Evolutionary conservation across 2,329 filamentous ascomycete species (phyloP).

Genomic region (Hymenoscyphus repandus): DNA sequence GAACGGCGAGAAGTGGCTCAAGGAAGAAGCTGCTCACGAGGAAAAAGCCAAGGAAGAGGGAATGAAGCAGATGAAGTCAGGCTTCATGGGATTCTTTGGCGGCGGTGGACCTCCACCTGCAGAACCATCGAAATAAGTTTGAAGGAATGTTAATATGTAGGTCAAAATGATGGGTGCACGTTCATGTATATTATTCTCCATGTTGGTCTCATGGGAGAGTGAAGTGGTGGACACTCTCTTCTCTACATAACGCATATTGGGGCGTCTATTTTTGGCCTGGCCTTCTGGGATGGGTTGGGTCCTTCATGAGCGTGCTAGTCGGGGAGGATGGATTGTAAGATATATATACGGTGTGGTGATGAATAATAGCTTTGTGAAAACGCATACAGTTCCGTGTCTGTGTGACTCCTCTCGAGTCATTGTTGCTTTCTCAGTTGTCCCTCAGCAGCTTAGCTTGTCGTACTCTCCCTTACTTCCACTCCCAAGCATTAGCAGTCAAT

Average conservation of each 20-base stretch:
- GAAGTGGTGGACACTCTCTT: not conserved
- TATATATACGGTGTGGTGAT: not conserved
- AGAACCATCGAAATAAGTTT: not conserved
- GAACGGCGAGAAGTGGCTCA: conserved; percentile 92
- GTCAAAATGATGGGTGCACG: not conserved
- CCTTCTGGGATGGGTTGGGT: not conserved
- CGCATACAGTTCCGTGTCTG: not conserved
- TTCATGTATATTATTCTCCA: conserved; percentile 2
- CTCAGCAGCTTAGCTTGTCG: no score
- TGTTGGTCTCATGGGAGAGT: not conserved
- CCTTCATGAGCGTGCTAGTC: not conserved
- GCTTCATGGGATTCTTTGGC: conserved; percentile 56
- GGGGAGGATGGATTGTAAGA: not conserved
- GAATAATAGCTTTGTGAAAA: not conserved
- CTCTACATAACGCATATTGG: not conserved
- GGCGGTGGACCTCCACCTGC: conserved; percentile 1
- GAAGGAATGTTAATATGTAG: not conserved
- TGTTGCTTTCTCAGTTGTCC: no score
- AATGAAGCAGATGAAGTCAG: conserved; percentile 48
- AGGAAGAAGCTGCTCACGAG: conserved; percentile 68
- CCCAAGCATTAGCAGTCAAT: no score
- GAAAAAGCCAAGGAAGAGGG: conserved; percentile 42
- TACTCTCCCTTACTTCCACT: no score
- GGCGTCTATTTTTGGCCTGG: not conserved
- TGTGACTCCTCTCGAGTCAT: no score